Percentiles rank a stretch among this genome's conserved stretches.
Conservation (phyloP, 2,329 filamentous ascomycete species). For the Aspergillus uvarum region DNA sequence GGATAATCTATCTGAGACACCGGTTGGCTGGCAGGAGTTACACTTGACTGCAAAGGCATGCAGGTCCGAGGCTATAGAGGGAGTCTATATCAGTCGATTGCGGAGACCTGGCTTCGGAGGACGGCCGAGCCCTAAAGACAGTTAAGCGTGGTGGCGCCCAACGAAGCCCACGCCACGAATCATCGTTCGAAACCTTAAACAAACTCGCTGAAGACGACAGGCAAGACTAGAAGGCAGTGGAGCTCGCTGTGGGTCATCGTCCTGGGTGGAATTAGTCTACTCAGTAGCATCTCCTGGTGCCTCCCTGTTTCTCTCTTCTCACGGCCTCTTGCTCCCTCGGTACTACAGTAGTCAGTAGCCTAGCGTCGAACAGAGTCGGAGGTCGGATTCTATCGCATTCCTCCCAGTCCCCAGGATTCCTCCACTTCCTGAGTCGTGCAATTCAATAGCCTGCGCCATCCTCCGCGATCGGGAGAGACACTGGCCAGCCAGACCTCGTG, state of each 20-base stretch:
- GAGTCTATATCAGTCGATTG: not conserved
- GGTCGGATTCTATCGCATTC: not conserved
- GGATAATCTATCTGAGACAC: not conserved
- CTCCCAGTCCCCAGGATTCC: not conserved
- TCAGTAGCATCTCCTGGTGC: too few relatives aligned
- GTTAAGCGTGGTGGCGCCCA: not conserved
- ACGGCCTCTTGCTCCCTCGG: too few relatives aligned
- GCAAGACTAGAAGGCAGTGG: too few relatives aligned
- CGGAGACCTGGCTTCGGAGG: not conserved
- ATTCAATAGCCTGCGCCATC: not conserved
- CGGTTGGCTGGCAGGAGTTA: not conserved
- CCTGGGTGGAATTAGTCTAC: too few relatives aligned
- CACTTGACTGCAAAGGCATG: not conserved
- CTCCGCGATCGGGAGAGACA: not conserved
- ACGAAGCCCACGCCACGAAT: not conserved
- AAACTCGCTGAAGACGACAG: not conserved
- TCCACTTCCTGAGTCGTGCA: not conserved
- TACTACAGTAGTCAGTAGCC: not conserved
- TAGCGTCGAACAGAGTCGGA: not conserved
- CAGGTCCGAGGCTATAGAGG: not conserved
- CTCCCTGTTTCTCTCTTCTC: too few relatives aligned
- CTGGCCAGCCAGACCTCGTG: too few relatives aligned
- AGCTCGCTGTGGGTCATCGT: too few relatives aligned
- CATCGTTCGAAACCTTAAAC: not conserved
- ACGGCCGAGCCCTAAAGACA: not conserved